Base-by-base conservation (phyloP, 805 yeast genomes). In the Metschnikowia shivogae region DNA sequence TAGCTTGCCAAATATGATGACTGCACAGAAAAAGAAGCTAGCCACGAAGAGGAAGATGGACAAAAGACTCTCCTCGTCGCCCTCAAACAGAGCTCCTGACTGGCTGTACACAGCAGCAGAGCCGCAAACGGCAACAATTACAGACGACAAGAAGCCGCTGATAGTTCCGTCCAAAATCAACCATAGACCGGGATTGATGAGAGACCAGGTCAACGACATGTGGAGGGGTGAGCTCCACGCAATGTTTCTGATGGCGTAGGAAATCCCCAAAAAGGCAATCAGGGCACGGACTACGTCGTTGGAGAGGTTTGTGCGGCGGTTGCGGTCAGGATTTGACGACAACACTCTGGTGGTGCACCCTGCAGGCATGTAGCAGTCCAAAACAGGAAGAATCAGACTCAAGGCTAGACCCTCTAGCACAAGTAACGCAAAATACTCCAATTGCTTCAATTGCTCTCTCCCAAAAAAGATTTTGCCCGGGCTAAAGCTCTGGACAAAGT, bases 171-270 rank as follows among this genome's bases (percentile, higher is more conserved):
- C 89, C 42, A 82, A 70, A 40, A 81, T 64, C 42, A 78, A 57
- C 89, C 92, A 84, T 28, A 85, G 66, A 5, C 84, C 77, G 0
- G 85, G 77, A 61, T 82, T 82, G 44, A 83, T 65, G 19, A 80
- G 61, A 10, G 80, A 68, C 84, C 88, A 84, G 4, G 82, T 72
- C 36, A 77, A 64, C 3, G 84, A 73, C 10, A 85, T 83, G 56
- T 86, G 89, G 35, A 80, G 63, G 14, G 81, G 73, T 0, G 84
- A 76, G 39, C 73, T 64, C 92, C 92, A 85, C 54, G 82, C 84
- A 32, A 82, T 69, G 51, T 78, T 81, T 53, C 86, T 74, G 29
- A 86, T 74, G 20, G 88, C 89, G 56, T 81, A 85, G 4, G 82
- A 74, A 30, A 86, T 76, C 3, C 95, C 95, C 35, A 85, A 64